phyloP scores from a whole-genome alignment of 2,329 filamentous ascomycete genomes.

The Eurotiales sp. region DNA sequence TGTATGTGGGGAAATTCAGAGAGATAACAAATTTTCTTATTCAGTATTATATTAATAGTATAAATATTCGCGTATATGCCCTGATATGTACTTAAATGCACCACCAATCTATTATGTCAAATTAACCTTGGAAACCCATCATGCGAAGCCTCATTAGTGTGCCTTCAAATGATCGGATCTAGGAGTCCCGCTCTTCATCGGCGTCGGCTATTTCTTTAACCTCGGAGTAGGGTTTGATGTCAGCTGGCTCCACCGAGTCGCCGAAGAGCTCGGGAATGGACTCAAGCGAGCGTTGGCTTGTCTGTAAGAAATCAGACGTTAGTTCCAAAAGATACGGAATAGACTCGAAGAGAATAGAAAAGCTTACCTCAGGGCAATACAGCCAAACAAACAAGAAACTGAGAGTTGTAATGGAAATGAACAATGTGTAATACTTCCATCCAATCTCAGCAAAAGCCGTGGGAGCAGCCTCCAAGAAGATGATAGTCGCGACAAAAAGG shows the following conservation, averaged over 20 bases:
- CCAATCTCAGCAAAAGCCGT: conserved; percentile 18
- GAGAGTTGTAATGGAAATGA: conserved; percentile 2
- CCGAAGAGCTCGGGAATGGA: conserved; percentile 4
- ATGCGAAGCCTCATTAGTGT: too few relatives aligned
- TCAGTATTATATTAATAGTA: too few relatives aligned
- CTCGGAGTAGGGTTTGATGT: neutral
- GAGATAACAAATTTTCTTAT: too few relatives aligned
- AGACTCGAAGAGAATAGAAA: neutral
- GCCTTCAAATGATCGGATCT: too few relatives aligned
- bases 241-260: neutral
- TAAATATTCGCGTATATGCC: too few relatives aligned
- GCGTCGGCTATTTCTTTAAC: neutral
- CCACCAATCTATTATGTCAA: too few relatives aligned
- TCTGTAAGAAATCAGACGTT: too few relatives aligned
- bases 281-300: conserved; percentile 5
- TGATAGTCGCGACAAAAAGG: conserved; percentile 15
- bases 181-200: neutral
- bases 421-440: conserved; percentile 11
- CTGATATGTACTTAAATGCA: too few relatives aligned
- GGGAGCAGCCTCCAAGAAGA: conserved; percentile 17
- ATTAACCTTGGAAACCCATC: too few relatives aligned
- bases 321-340: too few relatives aligned
- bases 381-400: conserved; percentile 7
- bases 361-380: conserved; percentile 4
- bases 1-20: too few relatives aligned